A percentile compares a stretch with the other conserved stretches of the same genome.
Conservation (phyloP, 2,329 filamentous ascomycete genomes). For the Emergomyces africanus region DNA sequence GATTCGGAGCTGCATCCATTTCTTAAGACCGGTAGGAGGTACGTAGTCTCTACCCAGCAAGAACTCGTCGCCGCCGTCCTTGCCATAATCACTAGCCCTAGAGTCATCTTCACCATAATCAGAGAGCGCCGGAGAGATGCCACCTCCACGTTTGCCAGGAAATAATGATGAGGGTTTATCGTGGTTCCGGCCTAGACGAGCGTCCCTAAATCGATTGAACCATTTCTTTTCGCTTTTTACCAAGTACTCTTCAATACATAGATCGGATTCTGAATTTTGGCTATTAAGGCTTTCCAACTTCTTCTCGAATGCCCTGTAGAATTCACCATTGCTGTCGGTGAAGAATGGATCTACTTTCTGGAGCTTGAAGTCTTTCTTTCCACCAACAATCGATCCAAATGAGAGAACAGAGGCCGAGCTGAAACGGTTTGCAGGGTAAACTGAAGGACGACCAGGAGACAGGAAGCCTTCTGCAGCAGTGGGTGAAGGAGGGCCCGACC, state of each 20-base stretch:
- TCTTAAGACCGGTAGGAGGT: slow-evolving; percentile 43
- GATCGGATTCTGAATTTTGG: slow-evolving; percentile 43
- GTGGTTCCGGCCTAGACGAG: slow-evolving; percentile 39
- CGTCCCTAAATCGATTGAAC: slow-evolving; percentile 47
- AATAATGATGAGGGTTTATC: slow-evolving; percentile 10
- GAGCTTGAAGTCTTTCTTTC: slow-evolving; percentile 48
- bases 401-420: slow-evolving; percentile 39
- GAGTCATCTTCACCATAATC: slow-evolving; percentile 6
- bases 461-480: neutral
- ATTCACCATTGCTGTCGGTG: slow-evolving; percentile 50
- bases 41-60: slow-evolving; percentile 43
- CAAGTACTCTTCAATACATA: slow-evolving; percentile 54
- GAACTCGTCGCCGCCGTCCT: slow-evolving; percentile 42
- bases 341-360: slow-evolving; percentile 57
- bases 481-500: neutral
- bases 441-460: neutral
- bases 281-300: slow-evolving; percentile 44
- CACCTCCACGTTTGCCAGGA: neutral
- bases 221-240: slow-evolving; percentile 55
- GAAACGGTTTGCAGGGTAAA: slow-evolving; percentile 18
- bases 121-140: neutral
- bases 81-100: slow-evolving; percentile 23
- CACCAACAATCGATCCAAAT: slow-evolving; percentile 45
- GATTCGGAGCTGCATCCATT: slow-evolving; percentile 43
- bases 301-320: slow-evolving; percentile 46